phyloP scores from a whole-genome alignment of 2,329 filamentous ascomycete genomes.

The Pseudocercospora crystallina region DNA sequence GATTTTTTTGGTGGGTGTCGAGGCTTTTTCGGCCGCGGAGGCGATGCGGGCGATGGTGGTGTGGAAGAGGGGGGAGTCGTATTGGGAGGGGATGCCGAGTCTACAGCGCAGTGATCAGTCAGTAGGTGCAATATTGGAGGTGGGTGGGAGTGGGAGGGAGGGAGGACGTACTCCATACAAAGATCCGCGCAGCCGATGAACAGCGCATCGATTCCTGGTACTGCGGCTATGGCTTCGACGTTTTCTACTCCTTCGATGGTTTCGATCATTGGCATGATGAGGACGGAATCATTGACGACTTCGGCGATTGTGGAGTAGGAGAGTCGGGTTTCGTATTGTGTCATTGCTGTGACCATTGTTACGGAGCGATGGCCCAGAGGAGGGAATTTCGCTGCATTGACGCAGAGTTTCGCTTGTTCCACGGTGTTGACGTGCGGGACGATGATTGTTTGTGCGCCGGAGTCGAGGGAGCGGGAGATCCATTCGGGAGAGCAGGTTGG shows the following conservation, averaged over 20 bases:
- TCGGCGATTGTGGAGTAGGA: slow-evolving; percentile 13
- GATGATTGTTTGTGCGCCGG: slow-evolving; percentile 14
- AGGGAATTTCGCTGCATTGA: slow-evolving; percentile 11
- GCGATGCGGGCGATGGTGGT: slow-evolving; percentile 11
- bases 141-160: no score
- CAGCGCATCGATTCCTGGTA: slow-evolving; percentile 14
- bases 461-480: slow-evolving; percentile 16
- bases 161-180: slow-evolving; percentile 14
- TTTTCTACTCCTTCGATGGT: slow-evolving; percentile 13
- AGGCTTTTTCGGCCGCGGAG: slow-evolving; percentile 7
- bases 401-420: slow-evolving; percentile 17
- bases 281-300: slow-evolving; percentile 11
- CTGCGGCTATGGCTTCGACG: slow-evolving; percentile 14
- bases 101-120: not conserved
- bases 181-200: slow-evolving; percentile 18
- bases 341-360: slow-evolving; percentile 18
- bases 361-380: slow-evolving; percentile 15
- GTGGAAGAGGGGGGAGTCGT: slow-evolving; percentile 12
- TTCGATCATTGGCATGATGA: slow-evolving; percentile 18
- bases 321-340: slow-evolving; percentile 14
- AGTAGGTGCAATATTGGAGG: no score
- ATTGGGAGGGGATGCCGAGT: slow-evolving; percentile 9
- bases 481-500: slow-evolving; percentile 13
- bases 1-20: slow-evolving; percentile 2
- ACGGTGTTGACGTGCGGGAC: slow-evolving; percentile 20